A percentile compares a stretch with the other conserved stretches of the same genome.
Conservation (phyloP, 2,329 filamentous ascomycete species). For the Aplosporella prunicola region DNA sequence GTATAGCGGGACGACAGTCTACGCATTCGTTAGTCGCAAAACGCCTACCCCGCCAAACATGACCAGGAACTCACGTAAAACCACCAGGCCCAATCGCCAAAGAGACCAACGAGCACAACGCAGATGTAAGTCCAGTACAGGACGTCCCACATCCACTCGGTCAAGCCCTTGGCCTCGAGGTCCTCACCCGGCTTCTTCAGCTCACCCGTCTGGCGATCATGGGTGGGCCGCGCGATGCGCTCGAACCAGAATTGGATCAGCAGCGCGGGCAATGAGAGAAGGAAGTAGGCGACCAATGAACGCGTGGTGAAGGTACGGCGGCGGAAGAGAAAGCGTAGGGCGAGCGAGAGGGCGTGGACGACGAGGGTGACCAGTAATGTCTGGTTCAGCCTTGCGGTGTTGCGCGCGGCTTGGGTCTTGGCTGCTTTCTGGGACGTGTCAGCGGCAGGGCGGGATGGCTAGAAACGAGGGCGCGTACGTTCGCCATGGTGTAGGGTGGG, state of each 20-base stretch:
- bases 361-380: constrained; percentile 67
- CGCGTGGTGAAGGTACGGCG: constrained; percentile 47
- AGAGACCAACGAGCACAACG: constrained; percentile 58
- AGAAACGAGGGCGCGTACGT: not conserved
- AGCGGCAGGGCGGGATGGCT: not conserved
- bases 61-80: constrained; percentile 36
- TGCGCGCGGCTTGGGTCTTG: constrained; percentile 63
- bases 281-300: constrained; percentile 53
- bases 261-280: constrained; percentile 66
- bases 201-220: constrained; percentile 45
- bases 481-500: constrained; percentile 1
- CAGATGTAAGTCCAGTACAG: constrained; percentile 89
- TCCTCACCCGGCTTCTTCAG: constrained; percentile 77
- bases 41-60: not conserved
- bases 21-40: constrained; percentile 1
- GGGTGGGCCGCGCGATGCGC: constrained; percentile 68
- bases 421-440: constrained; percentile 37
- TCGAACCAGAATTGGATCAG: constrained; percentile 81
- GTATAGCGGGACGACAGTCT: constrained; percentile 37
- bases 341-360: constrained; percentile 65
- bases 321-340: constrained; percentile 57
- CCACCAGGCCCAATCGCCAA: constrained; percentile 75
- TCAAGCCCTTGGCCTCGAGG: constrained; percentile 75
- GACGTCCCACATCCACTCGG: constrained; percentile 97
- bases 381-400: constrained; percentile 65